phyloP scores from a whole-genome alignment of 2,329 filamentous ascomycete species.

The Trichoderma sp. region DNA sequence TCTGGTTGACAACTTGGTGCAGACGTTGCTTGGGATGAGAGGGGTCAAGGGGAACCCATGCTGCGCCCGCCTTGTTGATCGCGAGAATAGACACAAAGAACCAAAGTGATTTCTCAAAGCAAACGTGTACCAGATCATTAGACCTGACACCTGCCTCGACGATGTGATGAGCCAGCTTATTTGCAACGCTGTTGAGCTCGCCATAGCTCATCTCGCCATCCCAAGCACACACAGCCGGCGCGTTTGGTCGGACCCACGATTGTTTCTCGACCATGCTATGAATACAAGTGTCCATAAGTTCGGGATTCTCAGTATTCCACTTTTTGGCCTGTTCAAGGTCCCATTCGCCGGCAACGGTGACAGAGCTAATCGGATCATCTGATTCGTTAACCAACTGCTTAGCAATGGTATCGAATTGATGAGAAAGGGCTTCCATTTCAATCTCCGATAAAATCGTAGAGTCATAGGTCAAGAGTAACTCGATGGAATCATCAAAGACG shows the following conservation, averaged over 20 bases:
- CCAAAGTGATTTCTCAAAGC: slow-evolving; percentile 33
- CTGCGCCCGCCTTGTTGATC: slow-evolving; percentile 37
- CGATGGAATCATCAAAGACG: slow-evolving; percentile 5
- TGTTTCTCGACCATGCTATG: slow-evolving; percentile 18
- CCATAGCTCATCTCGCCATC: slow-evolving; percentile 33
- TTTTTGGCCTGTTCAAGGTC: slow-evolving; percentile 18
- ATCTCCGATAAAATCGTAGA: slow-evolving; percentile 6
- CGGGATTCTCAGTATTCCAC: slow-evolving; percentile 23
- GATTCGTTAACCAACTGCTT: slow-evolving; percentile 12
- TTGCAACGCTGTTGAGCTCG: slow-evolving; percentile 28
- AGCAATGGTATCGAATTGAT: slow-evolving; percentile 22
- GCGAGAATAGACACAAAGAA: slow-evolving; percentile 35
- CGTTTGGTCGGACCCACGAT: background rate
- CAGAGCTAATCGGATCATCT: background rate
- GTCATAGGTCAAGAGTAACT: slow-evolving; percentile 22
- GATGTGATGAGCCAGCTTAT: slow-evolving; percentile 5
- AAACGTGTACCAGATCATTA: slow-evolving; percentile 31
- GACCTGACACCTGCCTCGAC: slow-evolving; percentile 31
- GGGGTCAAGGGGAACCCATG: slow-evolving; percentile 26
- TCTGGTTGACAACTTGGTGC: slow-evolving; percentile 16
- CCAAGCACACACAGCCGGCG: slow-evolving; percentile 31
- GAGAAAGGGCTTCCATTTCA: slow-evolving; percentile 18
- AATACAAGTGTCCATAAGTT: slow-evolving; percentile 20
- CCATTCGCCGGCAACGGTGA: slow-evolving; percentile 15
- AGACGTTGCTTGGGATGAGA: slow-evolving; percentile 11